phyloP scores from a whole-genome alignment of 2,329 filamentous ascomycete genomes.

The Colletotrichum cuscutae region DNA sequence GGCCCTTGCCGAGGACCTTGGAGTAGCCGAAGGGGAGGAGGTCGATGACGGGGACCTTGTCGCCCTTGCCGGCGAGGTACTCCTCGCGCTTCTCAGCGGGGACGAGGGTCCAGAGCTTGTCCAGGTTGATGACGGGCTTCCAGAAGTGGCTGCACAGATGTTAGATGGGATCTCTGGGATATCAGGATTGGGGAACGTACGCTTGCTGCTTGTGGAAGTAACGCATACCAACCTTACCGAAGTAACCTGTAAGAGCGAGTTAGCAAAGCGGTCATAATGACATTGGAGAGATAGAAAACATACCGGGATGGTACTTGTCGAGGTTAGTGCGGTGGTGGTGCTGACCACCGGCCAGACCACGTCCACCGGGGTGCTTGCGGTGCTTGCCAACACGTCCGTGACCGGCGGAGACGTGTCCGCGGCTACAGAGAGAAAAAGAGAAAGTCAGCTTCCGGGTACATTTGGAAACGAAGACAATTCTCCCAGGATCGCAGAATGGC shows the following conservation, averaged over 20 bases:
- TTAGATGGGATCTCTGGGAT: background rate
- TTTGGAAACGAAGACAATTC: conserved; percentile 11
- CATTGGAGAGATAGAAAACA: background rate
- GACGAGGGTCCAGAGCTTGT: conserved; percentile 99
- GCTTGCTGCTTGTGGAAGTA: conserved; percentile 97
- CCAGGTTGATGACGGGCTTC: conserved; percentile 98
- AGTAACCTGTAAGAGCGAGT: conserved; percentile 97
- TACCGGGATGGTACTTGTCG: conserved; percentile 75
- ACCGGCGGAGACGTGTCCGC: conserved; percentile 98
- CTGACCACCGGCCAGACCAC: conserved; percentile 97
- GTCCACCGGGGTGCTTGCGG: conserved; percentile 87
- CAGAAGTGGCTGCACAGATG: conserved; percentile 77
- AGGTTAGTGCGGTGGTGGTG: conserved; percentile 95
- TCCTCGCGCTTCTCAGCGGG: conserved; percentile 92
- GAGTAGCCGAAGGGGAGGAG: conserved; percentile 97
- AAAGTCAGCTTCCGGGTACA: conserved; percentile 35
- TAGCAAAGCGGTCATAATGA: conserved; percentile 53
- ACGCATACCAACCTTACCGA: conserved; percentile 95
- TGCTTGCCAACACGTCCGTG: conserved; percentile 99
- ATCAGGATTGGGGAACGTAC: conserved; percentile 24
- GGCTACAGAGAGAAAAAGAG: conserved; percentile 62
- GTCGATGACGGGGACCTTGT: conserved; percentile 97
- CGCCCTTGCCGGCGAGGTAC: conserved; percentile 87
- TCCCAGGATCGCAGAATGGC: conserved; percentile 17
- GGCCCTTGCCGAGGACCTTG: conserved; percentile 98